Evolutionary conservation across 768 basidiomycete genomes (phyloP), one percentile per base, ranked within the genome.

Genomic region (Mycena chlorophos): DNA sequence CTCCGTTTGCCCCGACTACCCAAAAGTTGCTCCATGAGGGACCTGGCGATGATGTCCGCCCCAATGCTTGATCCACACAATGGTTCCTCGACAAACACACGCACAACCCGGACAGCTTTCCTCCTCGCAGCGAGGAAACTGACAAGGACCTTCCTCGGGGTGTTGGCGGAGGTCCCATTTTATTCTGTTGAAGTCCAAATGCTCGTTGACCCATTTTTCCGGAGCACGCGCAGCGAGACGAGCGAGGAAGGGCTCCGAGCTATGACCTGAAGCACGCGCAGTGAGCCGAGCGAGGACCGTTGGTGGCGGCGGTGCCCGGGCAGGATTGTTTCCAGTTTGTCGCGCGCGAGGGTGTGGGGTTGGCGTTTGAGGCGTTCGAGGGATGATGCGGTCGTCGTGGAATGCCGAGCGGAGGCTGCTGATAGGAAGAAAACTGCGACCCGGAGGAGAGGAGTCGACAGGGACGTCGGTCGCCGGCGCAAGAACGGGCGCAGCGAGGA

Each of bases 151-250:
- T 34, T 34, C 31, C 31, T 34, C 31, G 47, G 47, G 47, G 28
- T 49, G 47, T n/a, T 49, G 27, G 31, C 31, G 31, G 47, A 49
- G 30, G 28, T 49, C 47, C 47, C 47, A 49, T n/a, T 28, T 30
- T 4, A 29, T 30, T 28, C 28, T 25, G 25, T 49, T 49, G 29
- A 49, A 49, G 28, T 49, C 26, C 26, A 16, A 17, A 30, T 49
- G 47, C 47, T 49, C 47, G 29, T 49, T 28, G 19, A 49, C 29
- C 47, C 47, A 49, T 8, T 34, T 34, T 8, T 34, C 31, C 31
- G n/a, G n/a, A n/a, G n/a, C n/a, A n/a, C n/a, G n/a, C n/a, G n/a
- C n/a, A n/a, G n/a, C n/a, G n/a, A n/a, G n/a, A n/a, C n/a, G n/a
- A n/a, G n/a, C n/a, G n/a, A n/a, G n/a, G n/a, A n/a, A n/a, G n/a